phyloP scores from a whole-genome alignment of 2,329 filamentous ascomycete species.

The Akanthomyces uredinophilus region DNA sequence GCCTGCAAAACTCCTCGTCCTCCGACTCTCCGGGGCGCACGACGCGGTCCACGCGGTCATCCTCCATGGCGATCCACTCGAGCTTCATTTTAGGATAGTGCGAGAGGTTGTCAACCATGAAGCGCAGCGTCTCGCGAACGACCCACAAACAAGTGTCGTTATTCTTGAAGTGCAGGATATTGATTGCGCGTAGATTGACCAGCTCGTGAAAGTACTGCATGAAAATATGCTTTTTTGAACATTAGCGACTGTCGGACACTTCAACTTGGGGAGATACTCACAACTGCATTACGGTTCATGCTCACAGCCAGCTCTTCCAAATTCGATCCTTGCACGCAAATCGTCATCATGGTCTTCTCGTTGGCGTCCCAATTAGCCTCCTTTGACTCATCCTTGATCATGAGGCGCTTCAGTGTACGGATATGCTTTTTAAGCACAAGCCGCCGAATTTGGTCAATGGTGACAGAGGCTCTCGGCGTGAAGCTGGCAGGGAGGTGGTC shows the following conservation, averaged over 20 bases:
- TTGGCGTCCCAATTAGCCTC: constrained; percentile 53
- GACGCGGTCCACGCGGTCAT: constrained; percentile 44
- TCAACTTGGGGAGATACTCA: constrained; percentile 33
- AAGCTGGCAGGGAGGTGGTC: constrained; percentile 51
- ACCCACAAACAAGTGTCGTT: constrained; percentile 54
- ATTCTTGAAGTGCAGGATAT: constrained; percentile 49
- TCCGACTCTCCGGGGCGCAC: constrained; percentile 34
- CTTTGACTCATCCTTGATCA: constrained; percentile 53
- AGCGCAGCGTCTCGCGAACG: constrained; percentile 51
- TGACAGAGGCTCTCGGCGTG: constrained; percentile 43
- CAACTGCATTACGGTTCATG: constrained; percentile 49
- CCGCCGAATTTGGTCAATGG: constrained; percentile 54
- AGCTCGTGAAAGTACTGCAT: constrained; percentile 48
- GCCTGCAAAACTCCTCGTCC: constrained; percentile 19
- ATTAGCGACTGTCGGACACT: neutral
- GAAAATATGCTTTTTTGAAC: constrained; percentile 46
- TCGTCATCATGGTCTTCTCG: constrained; percentile 47
- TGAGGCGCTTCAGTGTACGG: constrained; percentile 46
- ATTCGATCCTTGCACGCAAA: constrained; percentile 44
- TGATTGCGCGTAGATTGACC: constrained; percentile 47
- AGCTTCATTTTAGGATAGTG: constrained; percentile 51
- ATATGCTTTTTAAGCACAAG: constrained; percentile 55
- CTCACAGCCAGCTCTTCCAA: constrained; percentile 53
- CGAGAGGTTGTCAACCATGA: constrained; percentile 53
- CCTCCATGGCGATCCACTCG: constrained; percentile 54